Evolutionary conservation across 352 stramenopile species (phyloP).

Genomic region (Pilasporangium apinafurcum): DNA sequence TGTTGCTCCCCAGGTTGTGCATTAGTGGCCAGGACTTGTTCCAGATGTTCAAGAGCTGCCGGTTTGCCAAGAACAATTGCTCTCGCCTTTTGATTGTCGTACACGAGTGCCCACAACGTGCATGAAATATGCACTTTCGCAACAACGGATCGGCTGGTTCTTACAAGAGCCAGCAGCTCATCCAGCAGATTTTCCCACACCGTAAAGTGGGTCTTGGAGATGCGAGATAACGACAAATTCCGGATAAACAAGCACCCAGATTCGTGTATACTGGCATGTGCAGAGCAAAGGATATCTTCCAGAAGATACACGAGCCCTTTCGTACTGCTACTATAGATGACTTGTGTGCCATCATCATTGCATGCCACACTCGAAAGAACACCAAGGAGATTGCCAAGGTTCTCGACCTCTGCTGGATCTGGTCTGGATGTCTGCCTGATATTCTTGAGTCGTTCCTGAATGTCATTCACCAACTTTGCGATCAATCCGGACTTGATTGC

Average conservation of each 20-base stretch:
- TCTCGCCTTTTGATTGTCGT: slow-evolving; percentile 59
- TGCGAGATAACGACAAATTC: slow-evolving; percentile 51
- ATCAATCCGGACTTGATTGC: slow-evolving; percentile 39
- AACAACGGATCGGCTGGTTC: neutral
- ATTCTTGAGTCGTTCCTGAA: slow-evolving; percentile 28
- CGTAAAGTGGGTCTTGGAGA: slow-evolving; percentile 44
- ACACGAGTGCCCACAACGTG: slow-evolving; percentile 46
- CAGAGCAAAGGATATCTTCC: slow-evolving; percentile 35
- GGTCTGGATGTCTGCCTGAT: slow-evolving; percentile 25
- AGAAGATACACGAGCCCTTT: slow-evolving; percentile 30
- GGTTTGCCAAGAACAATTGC: slow-evolving; percentile 26
- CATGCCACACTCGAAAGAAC: slow-evolving; percentile 34
- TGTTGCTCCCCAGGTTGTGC: no score
- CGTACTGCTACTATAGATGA: slow-evolving; percentile 23
- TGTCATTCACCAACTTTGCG: slow-evolving; percentile 19
- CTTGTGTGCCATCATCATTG: slow-evolving; percentile 33
- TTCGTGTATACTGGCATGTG: slow-evolving; percentile 13
- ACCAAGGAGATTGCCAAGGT: slow-evolving; percentile 32
- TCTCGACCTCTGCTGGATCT: slow-evolving; percentile 18
- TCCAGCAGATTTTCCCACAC: slow-evolving; percentile 50
- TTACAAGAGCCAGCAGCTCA: neutral
- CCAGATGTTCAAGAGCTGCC: slow-evolving; percentile 18
- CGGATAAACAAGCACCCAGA: slow-evolving; percentile 40
- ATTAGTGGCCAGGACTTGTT: slow-evolving; percentile 19
- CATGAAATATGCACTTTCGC: slow-evolving; percentile 13